phyloP scores from a whole-genome alignment of 1,284 basidiomycete species.

The Ceratobasidium sp. region DNA sequence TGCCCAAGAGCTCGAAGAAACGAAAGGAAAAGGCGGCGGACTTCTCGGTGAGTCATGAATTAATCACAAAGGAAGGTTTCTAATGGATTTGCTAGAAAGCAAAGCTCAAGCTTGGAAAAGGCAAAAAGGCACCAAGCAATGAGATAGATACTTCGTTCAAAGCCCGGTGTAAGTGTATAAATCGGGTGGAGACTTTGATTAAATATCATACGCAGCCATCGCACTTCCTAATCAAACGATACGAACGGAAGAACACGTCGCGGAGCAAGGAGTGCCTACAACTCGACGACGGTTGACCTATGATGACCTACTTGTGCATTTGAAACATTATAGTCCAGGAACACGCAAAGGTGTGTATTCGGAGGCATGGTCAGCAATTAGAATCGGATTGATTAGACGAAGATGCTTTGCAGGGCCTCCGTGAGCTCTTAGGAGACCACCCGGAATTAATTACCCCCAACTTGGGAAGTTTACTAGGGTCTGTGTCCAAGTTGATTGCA shows the following conservation, averaged over 20 bases:
- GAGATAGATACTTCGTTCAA: slow-evolving; percentile 96
- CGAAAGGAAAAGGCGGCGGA: slow-evolving; percentile 88
- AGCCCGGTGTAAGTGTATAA: slow-evolving; percentile 71
- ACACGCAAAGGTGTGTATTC: slow-evolving; percentile 68
- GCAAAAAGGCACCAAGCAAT: slow-evolving; percentile 83
- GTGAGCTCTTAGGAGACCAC: slow-evolving; percentile 77
- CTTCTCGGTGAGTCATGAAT: slow-evolving; percentile 66
- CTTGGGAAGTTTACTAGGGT: slow-evolving; percentile 69
- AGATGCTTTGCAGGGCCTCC: slow-evolving; percentile 85
- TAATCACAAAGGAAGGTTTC: neutral
- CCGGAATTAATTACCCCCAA: slow-evolving; percentile 63
- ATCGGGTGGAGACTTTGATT: neutral
- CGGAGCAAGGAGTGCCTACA: slow-evolving; percentile 61
- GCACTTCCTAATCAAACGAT: slow-evolving; percentile 88
- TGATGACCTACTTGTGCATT: slow-evolving; percentile 76
- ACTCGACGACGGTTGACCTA: slow-evolving; percentile 81
- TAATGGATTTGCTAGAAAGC: slow-evolving; percentile 71
- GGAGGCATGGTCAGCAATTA: neutral
- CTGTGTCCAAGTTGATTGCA: slow-evolving; percentile 72
- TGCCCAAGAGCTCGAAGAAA: slow-evolving; percentile 89
- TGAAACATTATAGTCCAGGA: slow-evolving; percentile 83
- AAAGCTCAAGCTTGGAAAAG: slow-evolving; percentile 95
- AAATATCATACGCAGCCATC: slow-evolving; percentile 66
- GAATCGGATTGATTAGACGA: slow-evolving; percentile 14
- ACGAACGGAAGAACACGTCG: slow-evolving; percentile 53